phyloP scores from a whole-genome alignment of 2,329 filamentous ascomycete species.

The Ilyonectria robusta region DNA sequence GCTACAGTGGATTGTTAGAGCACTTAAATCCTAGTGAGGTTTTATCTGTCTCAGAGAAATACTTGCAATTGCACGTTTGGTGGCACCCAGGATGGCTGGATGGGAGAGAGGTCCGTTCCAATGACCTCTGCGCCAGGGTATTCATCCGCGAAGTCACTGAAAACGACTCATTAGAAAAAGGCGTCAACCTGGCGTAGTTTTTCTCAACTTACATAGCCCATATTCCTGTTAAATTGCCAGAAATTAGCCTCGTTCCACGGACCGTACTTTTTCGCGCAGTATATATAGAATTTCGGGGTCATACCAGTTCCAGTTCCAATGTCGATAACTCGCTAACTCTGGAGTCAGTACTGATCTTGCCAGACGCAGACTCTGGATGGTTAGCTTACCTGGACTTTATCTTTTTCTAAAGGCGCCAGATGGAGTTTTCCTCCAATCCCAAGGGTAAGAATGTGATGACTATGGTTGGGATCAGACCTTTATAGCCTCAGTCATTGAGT shows the following conservation, averaged over 20 bases:
- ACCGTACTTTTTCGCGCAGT: too few relatives aligned
- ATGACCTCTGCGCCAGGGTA: conserved; percentile 60
- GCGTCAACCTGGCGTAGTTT: fast-evolving
- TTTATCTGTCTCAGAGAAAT: fast-evolving
- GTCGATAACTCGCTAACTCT: conserved; percentile 54
- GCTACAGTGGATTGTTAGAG: not conserved
- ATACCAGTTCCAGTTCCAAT: conserved; percentile 71
- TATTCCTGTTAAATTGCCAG: conserved; percentile 42
- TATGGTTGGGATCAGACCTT: not conserved
- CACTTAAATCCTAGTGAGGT: fast-evolving
- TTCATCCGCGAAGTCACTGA: conserved; percentile 63
- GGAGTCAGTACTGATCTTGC: conserved; percentile 25
- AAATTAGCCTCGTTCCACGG: not conserved
- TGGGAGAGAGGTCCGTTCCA: conserved; percentile 70
- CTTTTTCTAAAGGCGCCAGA: conserved; percentile 39
- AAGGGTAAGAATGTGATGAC: conserved; percentile 41
- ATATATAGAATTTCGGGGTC: not conserved
- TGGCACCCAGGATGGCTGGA: conserved; percentile 67
- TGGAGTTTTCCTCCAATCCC: conserved; percentile 41
- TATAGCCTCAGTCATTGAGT: not conserved
- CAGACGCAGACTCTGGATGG: not conserved
- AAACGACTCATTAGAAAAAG: not conserved
- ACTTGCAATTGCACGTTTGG: conserved; percentile 59
- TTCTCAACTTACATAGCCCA: conserved; percentile 62
- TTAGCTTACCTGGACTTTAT: conserved; percentile 39